Base-by-base conservation (phyloP, 2,329 filamentous ascomycete species). In the Diaporthe vaccinii region DNA sequence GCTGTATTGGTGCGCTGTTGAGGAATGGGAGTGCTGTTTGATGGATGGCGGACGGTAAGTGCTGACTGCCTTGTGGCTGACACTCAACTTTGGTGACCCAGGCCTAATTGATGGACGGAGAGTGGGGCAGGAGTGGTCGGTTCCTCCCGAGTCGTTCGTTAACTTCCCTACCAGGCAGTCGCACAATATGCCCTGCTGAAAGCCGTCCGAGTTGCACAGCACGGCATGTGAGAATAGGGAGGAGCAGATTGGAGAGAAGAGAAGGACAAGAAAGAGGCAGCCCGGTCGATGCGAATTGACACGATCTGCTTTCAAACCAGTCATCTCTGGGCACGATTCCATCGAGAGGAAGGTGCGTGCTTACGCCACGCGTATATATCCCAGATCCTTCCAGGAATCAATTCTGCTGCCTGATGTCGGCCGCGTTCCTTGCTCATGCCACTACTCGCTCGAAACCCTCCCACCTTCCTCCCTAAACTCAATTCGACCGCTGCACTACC, bases 321-420 rank as follows among this genome's bases (percentile, higher is more conserved):
- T 25, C n/a, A 55, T 28, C 5, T 34, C 15, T 34, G 28, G 28
- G 55, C 28, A 17, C 28, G 55, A 58, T 34, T 39, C 20, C 46
- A 20, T 20, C n/a, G 25, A 10, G 49, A 69, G 17, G 7, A 53
- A 31, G 34, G 49, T 69, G n/a, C n/a, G 49, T 55, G 65, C 31
- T 69, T 55, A 69, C 65, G 65, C 31, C 34, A 57, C 51, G 46
- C 71, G 58, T n/a, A 34, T 34, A 34, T 46, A 31, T 46, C 58
- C 36, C n/a, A 22, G 61, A 61, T 73, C 71, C 71, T 65, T 65
- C 71, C 58, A 65, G 49, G 59, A 73, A 73, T 55, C 58, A 65
- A 73, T 73, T 73, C 71, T 73, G 71, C 71, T 73, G 71, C 71
- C 71, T 73, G 55, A 22, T 73, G 68, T 57, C 68, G 51, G 39